phyloP scores from a whole-genome alignment of 2,329 filamentous ascomycete genomes.

The Dothistroma pini region DNA sequence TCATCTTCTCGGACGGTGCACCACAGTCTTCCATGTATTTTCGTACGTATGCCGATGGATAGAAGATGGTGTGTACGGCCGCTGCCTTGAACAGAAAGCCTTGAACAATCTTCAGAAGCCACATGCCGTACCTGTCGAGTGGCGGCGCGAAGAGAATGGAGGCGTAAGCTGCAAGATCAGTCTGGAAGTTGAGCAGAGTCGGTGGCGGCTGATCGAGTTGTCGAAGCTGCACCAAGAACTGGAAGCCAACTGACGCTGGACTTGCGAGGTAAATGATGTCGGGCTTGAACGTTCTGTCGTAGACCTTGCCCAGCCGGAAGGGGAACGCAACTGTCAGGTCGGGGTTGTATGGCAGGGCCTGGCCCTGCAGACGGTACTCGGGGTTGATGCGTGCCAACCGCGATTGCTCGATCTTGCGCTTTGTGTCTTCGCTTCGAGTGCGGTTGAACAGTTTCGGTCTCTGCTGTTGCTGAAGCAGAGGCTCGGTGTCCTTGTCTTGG shows the following conservation, averaged over 20 bases:
- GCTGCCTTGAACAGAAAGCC: constrained; percentile 62
- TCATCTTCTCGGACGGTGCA: constrained; percentile 55
- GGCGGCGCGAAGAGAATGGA: constrained; percentile 64
- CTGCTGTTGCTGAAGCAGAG: constrained; percentile 16
- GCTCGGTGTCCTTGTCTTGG: constrained; percentile 14
- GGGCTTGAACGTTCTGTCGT: constrained; percentile 59
- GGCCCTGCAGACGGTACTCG: constrained; percentile 61
- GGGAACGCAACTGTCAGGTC: constrained; percentile 68
- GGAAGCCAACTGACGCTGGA: constrained; percentile 66
- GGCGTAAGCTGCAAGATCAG: constrained; percentile 66
- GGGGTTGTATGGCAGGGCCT: constrained; percentile 67
- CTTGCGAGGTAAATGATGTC: constrained; percentile 68
- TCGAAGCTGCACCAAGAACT: constrained; percentile 65
- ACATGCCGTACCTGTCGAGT: constrained; percentile 59
- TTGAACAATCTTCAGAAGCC: constrained; percentile 60
- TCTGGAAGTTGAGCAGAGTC: constrained; percentile 68
- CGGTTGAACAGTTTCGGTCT: constrained; percentile 30
- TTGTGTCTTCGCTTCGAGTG: constrained; percentile 26
- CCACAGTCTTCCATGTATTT: constrained; percentile 58
- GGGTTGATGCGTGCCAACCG: constrained; percentile 35
- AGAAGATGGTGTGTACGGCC: constrained; percentile 64
- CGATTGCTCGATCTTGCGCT: constrained; percentile 30
- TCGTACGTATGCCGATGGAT: constrained; percentile 61
- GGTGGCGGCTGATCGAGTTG: constrained; percentile 56
- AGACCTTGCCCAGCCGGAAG: constrained; percentile 61